These are phyloP conservation scores for Xylaria sp. DNA, from an alignment of 2,329 filamentous ascomycete genomes.

Conservation along the genomic window DNA sequence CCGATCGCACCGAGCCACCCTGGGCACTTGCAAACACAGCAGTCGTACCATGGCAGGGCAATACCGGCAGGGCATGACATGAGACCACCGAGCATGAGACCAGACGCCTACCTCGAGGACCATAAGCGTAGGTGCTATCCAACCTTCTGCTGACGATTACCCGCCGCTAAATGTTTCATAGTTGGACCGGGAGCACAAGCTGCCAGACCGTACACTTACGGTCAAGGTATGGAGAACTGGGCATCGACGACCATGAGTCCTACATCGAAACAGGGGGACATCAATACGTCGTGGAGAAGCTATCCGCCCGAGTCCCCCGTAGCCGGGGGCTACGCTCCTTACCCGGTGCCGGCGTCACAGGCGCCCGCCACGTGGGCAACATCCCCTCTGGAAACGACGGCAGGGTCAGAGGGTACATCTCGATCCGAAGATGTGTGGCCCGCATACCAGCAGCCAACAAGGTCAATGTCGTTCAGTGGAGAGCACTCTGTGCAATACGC, in stretches of 20 bases:
- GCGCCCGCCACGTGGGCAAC: constrained; percentile 56
- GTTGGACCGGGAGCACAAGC: constrained; percentile 48
- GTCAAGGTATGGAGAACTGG: constrained; percentile 57
- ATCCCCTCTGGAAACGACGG: constrained; percentile 41
- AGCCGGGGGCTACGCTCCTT: constrained; percentile 62
- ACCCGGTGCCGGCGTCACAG: constrained; percentile 55
- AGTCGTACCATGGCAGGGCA: constrained; percentile 57
- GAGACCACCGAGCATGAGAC: constrained; percentile 57
- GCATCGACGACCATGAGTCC: constrained; percentile 56
- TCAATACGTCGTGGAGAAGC: constrained; percentile 60
- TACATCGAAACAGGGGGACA: constrained; percentile 54
- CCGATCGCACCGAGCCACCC: constrained; percentile 45
- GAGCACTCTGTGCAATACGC: constrained; percentile 57
- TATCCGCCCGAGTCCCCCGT: constrained; percentile 64
- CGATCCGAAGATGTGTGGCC: constrained; percentile 59
- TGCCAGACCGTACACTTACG: constrained; percentile 54
- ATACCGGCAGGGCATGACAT: constrained; percentile 59
- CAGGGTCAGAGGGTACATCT: constrained; percentile 52
- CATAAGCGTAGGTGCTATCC: constrained; percentile 56
- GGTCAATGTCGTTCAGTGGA: constrained; percentile 62
- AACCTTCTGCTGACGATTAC: constrained; percentile 6
- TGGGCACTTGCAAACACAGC: constrained; percentile 57
- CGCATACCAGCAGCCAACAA: constrained; percentile 54
- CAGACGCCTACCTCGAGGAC: constrained; percentile 49
- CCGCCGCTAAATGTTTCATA: constrained; percentile 43